Base-by-base conservation (phyloP, 78 protist species). In the Monosiga brevicollis region DNA sequence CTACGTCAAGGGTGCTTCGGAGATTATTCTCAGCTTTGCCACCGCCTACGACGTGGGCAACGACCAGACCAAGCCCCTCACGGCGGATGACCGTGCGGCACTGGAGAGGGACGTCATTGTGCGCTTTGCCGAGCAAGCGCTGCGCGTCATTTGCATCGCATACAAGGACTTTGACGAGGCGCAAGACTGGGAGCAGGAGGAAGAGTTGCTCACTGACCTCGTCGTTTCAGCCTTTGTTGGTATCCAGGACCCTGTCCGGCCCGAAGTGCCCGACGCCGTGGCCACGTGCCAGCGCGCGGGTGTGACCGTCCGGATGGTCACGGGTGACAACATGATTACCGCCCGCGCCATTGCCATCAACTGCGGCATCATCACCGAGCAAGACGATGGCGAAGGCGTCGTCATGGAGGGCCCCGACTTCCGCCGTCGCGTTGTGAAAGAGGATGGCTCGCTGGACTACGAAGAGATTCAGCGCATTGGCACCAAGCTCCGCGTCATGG, bases 201-300 rank as follows among this genome's bases (percentile, higher is more conserved):
- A 79, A 26, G 80, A 54, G 35, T 29, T 81, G 29, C 90, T 89
- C 72, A 20, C 23, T 20, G 87, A 85, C 38, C 72, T 95, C 54
- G 84, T 88, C 22, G 80, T 86, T 80, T 1, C 91, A 20, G 80
- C 76, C 37, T 36, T 97, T 36, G 93, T 95, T 70, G 99, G 98
- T 36, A 97, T 97, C 72, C 81, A 95, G 78, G 99, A 98, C 85
- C 99, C 99, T 43, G 76, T 96, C n/a, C 90, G 99, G n/a, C 89
- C 85, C 32, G 99, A 96, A 62, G 99, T 96, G 24, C 97, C 97
- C 26, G 72, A 49, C 23, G 86, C 98, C n/a, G 93, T 98, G 1
- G 39, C 1, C 38, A 37, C 32, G n/a, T 96, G 98, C 89, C 87
- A 92, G 84, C n/a, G 54, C 20, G 98, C 99, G 0, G 99, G 99